Evolutionary conservation across 441 rosid species (phyloP), one percentile per base, ranked within the genome.

Genomic region (Populus trichocarpa): DNA sequence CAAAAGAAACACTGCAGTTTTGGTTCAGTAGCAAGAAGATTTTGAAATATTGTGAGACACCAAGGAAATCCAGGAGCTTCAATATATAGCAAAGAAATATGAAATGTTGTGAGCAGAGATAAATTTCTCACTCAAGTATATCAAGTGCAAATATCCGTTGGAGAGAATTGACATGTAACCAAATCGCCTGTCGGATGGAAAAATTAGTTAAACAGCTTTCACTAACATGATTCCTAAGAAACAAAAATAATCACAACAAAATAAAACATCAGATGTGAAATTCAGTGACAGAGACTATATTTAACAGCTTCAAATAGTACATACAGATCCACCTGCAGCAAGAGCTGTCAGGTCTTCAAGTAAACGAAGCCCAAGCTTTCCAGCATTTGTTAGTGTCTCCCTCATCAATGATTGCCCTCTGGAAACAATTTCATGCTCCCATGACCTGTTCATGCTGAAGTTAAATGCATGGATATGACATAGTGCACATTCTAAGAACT

Each of bases 291-390:
- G n/a, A 82, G 50, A 69, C 16, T 40, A 46, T 69, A 59, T 73
- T 35, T 66, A 78, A 70, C 77, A 78, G 87, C 78, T 84, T 82
- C 87, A 88, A 88, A 84, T 86, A 86, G 84, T 89, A 96, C 99
- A 88, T 96, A 96, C 98, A 90, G 96, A 93, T 96, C 98, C 99
- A 94, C 99, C 98, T 91, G 97, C 99, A 92, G 98, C 99, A 85
- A 96, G 95, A 88, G 98, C 98, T 93, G 98, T 94, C 94, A 94
- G 93, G 95, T 96, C 98, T 91, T 96, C 99, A 80, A 96, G 99
- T 86, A 96, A 84, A 70, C 88, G 93, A 84, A 94, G 90, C 86
- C 98, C 99, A 78, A 96, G 87, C 83, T 90, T 94, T 83, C 98
- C 98, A 70, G 86, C 83, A 73, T 85, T 83, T 75, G 90, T 87